Conservation (phyloP, 2,329 filamentous ascomycete genomes). For the Seiridium unicorne region DNA sequence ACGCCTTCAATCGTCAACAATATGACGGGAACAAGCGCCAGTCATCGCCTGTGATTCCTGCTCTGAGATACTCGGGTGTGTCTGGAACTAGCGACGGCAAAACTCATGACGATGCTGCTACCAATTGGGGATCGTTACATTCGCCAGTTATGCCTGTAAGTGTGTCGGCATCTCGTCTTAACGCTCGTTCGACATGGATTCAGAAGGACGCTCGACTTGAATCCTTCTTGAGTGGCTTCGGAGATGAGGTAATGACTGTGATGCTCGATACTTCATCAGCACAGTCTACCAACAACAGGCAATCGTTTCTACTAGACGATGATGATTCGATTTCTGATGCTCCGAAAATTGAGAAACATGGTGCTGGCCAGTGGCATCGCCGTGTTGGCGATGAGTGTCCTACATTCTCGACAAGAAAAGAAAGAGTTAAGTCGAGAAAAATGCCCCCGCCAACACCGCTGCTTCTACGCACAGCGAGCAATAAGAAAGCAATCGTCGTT, state of each 20-base stretch:
- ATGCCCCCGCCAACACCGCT: constrained; percentile 57
- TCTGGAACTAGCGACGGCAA: constrained; percentile 33
- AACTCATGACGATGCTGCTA: constrained; percentile 38
- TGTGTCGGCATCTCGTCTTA: constrained; percentile 38
- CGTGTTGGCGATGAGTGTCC: constrained; percentile 59
- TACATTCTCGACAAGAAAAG: constrained; percentile 55
- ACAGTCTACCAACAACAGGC: constrained; percentile 16
- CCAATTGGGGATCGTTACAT: constrained; percentile 50
- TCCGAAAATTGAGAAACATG: constrained; percentile 12
- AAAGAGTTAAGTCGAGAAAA: constrained; percentile 43
- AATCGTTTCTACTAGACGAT: constrained; percentile 26
- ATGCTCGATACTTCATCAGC: constrained; percentile 39
- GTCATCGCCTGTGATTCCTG: constrained; percentile 50
- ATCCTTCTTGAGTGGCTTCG: constrained; percentile 5
- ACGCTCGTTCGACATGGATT: constrained; percentile 40
- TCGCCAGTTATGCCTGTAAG: constrained; percentile 45
- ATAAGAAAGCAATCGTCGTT: constrained; percentile 40
- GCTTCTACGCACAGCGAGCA: constrained; percentile 40
- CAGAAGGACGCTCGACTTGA: constrained; percentile 18
- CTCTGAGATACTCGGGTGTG: constrained; percentile 30
- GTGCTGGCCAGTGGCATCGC: constrained; percentile 45
- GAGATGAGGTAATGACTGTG: constrained; percentile 38
- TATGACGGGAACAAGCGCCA: constrained; percentile 36
- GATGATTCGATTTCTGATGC: constrained; percentile 18
- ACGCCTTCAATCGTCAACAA: constrained; percentile 9